Percentiles rank a stretch among this genome's conserved stretches.
Evolutionary conservation across 176 grass and related monocot species (phyloP).

Genomic region (Aegilops sharonensis): DNA sequence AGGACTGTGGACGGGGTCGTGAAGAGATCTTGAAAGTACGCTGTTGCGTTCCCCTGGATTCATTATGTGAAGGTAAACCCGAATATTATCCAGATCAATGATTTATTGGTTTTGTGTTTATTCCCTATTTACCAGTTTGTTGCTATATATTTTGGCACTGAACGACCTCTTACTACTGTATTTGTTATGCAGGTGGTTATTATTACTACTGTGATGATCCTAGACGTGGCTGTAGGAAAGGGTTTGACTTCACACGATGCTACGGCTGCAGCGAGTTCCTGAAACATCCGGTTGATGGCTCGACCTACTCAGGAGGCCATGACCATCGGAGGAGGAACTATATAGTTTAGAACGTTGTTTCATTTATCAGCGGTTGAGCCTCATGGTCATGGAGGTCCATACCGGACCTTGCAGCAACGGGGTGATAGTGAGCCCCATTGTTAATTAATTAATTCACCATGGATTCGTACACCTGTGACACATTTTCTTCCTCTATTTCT

Average conservation of each 20-base stretch:
- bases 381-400: too few relatives aligned
- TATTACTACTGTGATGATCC: not conserved
- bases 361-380: too few relatives aligned
- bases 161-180: not conserved
- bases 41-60: not conserved
- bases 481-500: too few relatives aligned
- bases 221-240: not conserved
- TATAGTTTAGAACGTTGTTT: not conserved
- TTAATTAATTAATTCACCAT: too few relatives aligned
- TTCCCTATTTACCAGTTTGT: not conserved
- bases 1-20: not conserved
- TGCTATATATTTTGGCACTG: not conserved
- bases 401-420: too few relatives aligned
- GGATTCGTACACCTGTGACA: too few relatives aligned
- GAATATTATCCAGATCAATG: not conserved
- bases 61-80: not conserved
- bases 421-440: too few relatives aligned
- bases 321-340: not conserved
- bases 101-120: not conserved
- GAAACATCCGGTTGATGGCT: slow-evolving; percentile 10
- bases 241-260: not conserved
- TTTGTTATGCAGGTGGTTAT: not conserved
- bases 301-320: not conserved
- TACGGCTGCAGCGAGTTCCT: not conserved
- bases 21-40: not conserved